These are phyloP conservation scores for Gastrolobium villosum DNA, from an alignment of 306 rosid species.

Conservation along the genomic window DNA sequence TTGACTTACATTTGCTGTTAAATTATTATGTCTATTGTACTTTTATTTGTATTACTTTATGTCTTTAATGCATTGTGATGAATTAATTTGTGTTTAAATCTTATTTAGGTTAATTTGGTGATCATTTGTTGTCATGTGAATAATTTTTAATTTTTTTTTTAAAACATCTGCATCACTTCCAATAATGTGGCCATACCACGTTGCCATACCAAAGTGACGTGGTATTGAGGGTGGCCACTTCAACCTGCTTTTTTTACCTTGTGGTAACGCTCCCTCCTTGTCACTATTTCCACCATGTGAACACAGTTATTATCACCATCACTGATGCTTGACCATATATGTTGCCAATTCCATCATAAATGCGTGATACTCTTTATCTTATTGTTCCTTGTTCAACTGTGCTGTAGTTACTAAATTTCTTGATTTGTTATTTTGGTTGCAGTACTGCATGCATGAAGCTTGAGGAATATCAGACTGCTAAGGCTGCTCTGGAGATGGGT, in stretches of 20 bases:
- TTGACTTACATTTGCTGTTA: neutral
- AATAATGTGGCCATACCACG: neutral
- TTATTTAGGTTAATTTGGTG: neutral
- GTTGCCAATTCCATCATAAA: too few species aligned
- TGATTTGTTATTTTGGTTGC: constrained; percentile 37
- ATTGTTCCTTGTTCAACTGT: neutral
- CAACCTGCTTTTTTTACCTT: neutral
- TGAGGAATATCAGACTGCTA: constrained; percentile 94
- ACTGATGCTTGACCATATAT: too few species aligned
- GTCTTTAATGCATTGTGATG: neutral
- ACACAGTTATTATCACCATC: too few species aligned
- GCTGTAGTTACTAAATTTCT: constrained; percentile 5
- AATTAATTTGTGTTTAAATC: neutral
- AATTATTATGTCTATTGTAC: neutral
- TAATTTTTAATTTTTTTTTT: neutral
- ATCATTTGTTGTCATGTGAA: neutral
- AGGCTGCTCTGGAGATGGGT: constrained; percentile 76
- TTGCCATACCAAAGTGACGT: neutral
- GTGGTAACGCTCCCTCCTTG: neutral
- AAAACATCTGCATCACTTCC: neutral
- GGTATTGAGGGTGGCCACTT: neutral
- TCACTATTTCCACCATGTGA: too few species aligned
- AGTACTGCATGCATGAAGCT: constrained; percentile 87
- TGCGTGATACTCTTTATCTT: neutral
- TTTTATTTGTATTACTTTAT: neutral